phyloP scores from a whole-genome alignment of 306 rosid genomes.

The Rubus parviflorus region DNA sequence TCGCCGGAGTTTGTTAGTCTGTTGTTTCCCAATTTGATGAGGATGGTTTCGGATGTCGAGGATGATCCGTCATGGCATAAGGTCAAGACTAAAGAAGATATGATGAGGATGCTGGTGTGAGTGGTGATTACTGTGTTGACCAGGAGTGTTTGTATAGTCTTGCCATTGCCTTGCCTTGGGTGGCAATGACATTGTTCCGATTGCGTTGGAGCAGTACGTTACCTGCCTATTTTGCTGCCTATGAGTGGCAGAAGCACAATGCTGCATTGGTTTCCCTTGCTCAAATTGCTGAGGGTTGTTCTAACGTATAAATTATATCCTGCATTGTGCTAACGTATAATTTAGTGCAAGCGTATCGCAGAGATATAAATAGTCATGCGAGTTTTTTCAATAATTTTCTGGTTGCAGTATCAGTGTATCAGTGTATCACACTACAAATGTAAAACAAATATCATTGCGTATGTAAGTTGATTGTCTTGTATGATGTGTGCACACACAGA shows the following conservation, averaged over 20 bases:
- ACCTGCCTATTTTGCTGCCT: slow-evolving; percentile 77
- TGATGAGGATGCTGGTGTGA: slow-evolving; percentile 89
- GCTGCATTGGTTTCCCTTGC: slow-evolving; percentile 89
- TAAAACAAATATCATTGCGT: not conserved
- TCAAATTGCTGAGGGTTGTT: slow-evolving; percentile 92
- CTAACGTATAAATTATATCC: slow-evolving; percentile 51
- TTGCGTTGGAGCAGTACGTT: slow-evolving; percentile 81
- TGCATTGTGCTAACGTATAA: too few species aligned
- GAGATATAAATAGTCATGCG: not conserved
- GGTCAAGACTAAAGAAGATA: slow-evolving; percentile 69
- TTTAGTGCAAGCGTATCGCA: too few species aligned
- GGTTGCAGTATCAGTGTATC: not conserved
- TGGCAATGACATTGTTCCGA: slow-evolving; percentile 91
- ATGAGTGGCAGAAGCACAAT: slow-evolving; percentile 93
- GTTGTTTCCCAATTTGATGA: slow-evolving; percentile 81
- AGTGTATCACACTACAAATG: not conserved
- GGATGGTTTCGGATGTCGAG: slow-evolving; percentile 78
- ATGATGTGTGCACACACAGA: not conserved
- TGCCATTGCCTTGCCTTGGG: slow-evolving; percentile 89
- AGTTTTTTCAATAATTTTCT: not conserved
- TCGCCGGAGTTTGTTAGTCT: slow-evolving; percentile 88
- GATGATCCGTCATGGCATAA: slow-evolving; percentile 85
- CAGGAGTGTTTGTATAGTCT: slow-evolving; percentile 95
- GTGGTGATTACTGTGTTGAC: slow-evolving; percentile 82
- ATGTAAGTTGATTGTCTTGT: not conserved